A percentile compares a stretch with the other conserved stretches of the same genome.
phyloP scores from a whole-genome alignment of 1,284 basidiomycete genomes.

The Chalciporus sp. region DNA sequence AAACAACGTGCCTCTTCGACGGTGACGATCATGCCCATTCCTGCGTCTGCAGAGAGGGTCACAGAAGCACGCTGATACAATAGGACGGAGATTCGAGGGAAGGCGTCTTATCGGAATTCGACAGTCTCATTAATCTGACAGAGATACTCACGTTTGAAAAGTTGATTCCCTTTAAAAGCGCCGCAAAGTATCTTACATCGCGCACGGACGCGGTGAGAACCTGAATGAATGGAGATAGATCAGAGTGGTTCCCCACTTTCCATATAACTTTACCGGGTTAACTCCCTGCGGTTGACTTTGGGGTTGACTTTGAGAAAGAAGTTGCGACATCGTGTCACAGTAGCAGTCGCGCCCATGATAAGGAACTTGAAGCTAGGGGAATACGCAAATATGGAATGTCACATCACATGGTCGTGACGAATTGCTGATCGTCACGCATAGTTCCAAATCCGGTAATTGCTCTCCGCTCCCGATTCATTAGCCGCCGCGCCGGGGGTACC shows the following conservation, averaged over 20 bases:
- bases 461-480: too few species aligned
- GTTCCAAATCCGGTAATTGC: not conserved
- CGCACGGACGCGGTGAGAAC: slow-evolving; percentile 76
- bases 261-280: slow-evolving; percentile 21
- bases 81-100: not conserved
- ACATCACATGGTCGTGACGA: slow-evolving; percentile 13
- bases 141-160: slow-evolving; percentile 64
- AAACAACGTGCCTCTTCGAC: slow-evolving; percentile 86
- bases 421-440: not conserved
- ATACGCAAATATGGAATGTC: not conserved
- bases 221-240: slow-evolving; percentile 38
- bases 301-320: slow-evolving; percentile 24
- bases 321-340: slow-evolving; percentile 23
- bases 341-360: not conserved
- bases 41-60: slow-evolving; percentile 61
- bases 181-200: slow-evolving; percentile 77
- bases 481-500: too few species aligned
- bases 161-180: slow-evolving; percentile 77
- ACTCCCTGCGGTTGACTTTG: slow-evolving; percentile 23
- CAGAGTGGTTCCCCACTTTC: not conserved
- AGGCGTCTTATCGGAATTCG: not conserved
- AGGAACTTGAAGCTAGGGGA: not conserved
- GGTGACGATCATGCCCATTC: slow-evolving; percentile 82
- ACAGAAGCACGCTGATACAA: slow-evolving; percentile 73
- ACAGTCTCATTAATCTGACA: not conserved